These are phyloP conservation scores for Saxispiralis lemnorum DNA, from an alignment of 495 filamentous ascomycete genomes.

Conservation along the genomic window DNA sequence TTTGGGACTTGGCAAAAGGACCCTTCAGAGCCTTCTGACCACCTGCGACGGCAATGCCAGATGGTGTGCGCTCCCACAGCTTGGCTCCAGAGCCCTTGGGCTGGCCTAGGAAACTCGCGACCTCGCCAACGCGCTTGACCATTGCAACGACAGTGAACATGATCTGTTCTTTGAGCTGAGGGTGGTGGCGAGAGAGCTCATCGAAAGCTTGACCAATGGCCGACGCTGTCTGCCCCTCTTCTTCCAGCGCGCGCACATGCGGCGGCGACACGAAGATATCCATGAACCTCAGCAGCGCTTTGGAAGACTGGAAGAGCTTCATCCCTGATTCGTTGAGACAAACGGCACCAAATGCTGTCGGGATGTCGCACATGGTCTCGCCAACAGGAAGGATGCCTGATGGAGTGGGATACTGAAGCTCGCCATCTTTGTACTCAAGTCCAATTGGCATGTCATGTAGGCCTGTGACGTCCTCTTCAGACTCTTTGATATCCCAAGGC, in stretches of 20 bases:
- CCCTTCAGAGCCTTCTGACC: slow-evolving; percentile 21
- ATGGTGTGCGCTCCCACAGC: slow-evolving; percentile 43
- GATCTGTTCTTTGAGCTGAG: slow-evolving; percentile 57
- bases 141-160: slow-evolving; percentile 66
- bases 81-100: slow-evolving; percentile 59
- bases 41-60: slow-evolving; percentile 37
- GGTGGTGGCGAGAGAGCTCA: slow-evolving; percentile 87
- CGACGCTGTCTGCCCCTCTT: slow-evolving; percentile 46
- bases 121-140: slow-evolving; percentile 54
- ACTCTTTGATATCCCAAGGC: slow-evolving; percentile 22
- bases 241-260: slow-evolving; percentile 66
- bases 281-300: slow-evolving; percentile 68
- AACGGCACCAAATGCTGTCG: slow-evolving; percentile 78
- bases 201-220: slow-evolving; percentile 73
- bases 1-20: background rate
- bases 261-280: slow-evolving; percentile 85
- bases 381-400: slow-evolving; percentile 62
- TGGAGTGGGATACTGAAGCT: slow-evolving; percentile 29
- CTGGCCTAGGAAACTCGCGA: slow-evolving; percentile 51
- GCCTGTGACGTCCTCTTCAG: slow-evolving; percentile 19
- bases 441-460: slow-evolving; percentile 18
- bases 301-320: slow-evolving; percentile 69
- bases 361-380: slow-evolving; percentile 73
- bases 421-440: slow-evolving; percentile 8
- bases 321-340: slow-evolving; percentile 80